Conservation (phyloP, 2,329 filamentous ascomycete genomes). For the Aaosphaeria arxii region DNA sequence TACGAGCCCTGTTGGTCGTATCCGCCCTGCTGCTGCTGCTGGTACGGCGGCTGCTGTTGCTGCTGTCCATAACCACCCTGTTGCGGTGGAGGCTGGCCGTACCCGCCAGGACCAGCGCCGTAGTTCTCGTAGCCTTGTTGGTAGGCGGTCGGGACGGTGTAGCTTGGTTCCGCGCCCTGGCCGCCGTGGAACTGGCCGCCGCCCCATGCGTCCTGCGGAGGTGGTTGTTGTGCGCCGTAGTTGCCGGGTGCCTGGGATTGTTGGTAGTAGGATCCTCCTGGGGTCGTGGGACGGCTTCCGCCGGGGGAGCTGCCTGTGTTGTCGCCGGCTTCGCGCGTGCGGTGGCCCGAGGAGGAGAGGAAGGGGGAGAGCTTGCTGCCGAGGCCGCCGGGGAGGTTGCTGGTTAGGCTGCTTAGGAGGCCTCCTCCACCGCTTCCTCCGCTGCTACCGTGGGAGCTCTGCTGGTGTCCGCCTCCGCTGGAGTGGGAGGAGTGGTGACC, state of each 20-base stretch:
- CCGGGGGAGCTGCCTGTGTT: background rate
- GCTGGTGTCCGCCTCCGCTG: constrained; percentile 1
- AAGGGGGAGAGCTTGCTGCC: background rate
- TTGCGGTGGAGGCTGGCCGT: constrained; percentile 11
- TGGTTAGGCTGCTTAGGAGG: constrained; percentile 21
- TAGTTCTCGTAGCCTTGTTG: constrained; percentile 37
- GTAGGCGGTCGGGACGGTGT: constrained; percentile 32
- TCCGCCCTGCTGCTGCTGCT: constrained; percentile 1
- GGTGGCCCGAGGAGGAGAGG: background rate
- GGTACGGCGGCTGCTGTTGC: background rate
- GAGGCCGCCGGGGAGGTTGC: constrained; percentile 11
- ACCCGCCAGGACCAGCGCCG: constrained; percentile 9
- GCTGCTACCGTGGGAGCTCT: constrained; percentile 1
- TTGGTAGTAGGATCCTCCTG: constrained; percentile 14
- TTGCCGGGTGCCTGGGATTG: constrained; percentile 21
- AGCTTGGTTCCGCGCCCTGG: constrained; percentile 29
- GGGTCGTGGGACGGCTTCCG: constrained; percentile 7
- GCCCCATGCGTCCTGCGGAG: constrained; percentile 3
- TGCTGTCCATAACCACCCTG: constrained; percentile 15
- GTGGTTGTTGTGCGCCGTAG: constrained; percentile 21
- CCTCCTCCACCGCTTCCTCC: constrained; percentile 13
- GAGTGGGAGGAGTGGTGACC: constrained; percentile 6
- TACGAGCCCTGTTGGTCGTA: background rate
- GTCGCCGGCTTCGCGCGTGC: constrained; percentile 18
- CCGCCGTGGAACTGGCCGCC: constrained; percentile 26